These are phyloP conservation scores for Penicillium sp. DNA, from an alignment of 2,329 filamentous ascomycete species.

Conservation along the genomic window DNA sequence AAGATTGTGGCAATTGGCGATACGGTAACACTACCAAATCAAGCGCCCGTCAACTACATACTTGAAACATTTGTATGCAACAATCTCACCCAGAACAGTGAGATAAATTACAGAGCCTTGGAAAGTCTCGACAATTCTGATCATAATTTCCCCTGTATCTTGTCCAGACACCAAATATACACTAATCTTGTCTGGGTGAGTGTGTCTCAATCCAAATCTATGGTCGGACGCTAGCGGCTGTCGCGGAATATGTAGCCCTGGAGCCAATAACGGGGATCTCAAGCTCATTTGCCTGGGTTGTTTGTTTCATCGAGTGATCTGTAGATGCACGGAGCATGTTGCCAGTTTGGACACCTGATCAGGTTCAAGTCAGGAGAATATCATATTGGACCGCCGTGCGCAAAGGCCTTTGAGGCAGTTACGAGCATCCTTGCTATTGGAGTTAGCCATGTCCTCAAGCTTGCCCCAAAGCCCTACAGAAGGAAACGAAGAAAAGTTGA, in stretches of 20 bases:
- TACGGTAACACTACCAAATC: neutral
- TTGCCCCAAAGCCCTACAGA: neutral
- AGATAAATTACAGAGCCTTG: neutral
- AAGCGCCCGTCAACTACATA: neutral
- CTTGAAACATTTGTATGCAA: neutral
- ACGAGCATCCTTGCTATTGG: neutral
- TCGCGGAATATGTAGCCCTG: neutral
- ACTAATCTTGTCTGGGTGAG: neutral
- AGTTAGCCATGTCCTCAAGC: neutral
- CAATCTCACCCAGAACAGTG: neutral
- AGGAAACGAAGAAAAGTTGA: slow-evolving; percentile 12
- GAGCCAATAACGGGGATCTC: slow-evolving; percentile 7
- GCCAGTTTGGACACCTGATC: neutral
- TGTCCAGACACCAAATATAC: neutral
- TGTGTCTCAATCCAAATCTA: slow-evolving; percentile 2
- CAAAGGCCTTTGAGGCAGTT: neutral
- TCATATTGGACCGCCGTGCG: neutral
- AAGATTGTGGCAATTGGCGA: slow-evolving; percentile 1
- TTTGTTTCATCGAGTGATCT: slow-evolving; percentile 2
- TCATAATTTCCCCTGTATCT: neutral
- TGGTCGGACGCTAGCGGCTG: slow-evolving; percentile 10
- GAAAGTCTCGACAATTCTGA: neutral
- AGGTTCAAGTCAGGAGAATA: neutral
- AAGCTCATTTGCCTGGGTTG: neutral
- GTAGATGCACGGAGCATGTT: slow-evolving; percentile 1